A percentile compares a stretch with the other conserved stretches of the same genome.
Evolutionary conservation across 2,329 filamentous ascomycete species (phyloP).

Genomic region (Ophidiomyces ophidiicola): DNA sequence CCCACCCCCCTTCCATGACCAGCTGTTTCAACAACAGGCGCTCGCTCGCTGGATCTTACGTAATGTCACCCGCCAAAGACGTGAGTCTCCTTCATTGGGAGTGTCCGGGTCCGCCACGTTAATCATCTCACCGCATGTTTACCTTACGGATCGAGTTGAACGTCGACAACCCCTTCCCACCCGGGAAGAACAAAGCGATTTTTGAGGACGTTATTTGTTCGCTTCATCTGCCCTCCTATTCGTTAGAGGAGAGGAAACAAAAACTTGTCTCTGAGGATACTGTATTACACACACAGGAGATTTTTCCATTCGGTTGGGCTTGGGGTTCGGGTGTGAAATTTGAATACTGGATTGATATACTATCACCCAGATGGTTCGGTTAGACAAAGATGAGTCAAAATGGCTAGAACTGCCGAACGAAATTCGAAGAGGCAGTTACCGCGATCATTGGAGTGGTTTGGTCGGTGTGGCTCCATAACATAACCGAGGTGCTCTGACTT

Average conservation of each 20-base stretch:
- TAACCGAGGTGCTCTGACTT: too few relatives aligned
- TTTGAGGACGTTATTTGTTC: conserved; percentile 96
- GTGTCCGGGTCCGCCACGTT: conserved; percentile 52
- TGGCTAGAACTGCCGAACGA: background rate
- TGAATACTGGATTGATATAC: conserved; percentile 11
- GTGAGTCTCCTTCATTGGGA: conserved; percentile 27
- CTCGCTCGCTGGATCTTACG: conserved; percentile 38
- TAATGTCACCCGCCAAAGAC: conserved; percentile 43
- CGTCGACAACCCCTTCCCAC: conserved; percentile 38
- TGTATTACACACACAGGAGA: conserved; percentile 65
- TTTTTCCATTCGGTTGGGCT: conserved; percentile 14
- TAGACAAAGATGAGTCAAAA: background rate
- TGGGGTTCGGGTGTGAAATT: conserved; percentile 21
- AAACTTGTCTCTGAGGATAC: conserved; percentile 85
- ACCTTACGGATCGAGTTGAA: conserved; percentile 41
- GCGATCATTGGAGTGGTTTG: conserved; percentile 1
- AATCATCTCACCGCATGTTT: conserved; percentile 49
- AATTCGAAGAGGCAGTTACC: background rate
- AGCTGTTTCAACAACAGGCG: conserved; percentile 18
- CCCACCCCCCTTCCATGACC: conserved; percentile 23
- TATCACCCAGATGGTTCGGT: background rate
- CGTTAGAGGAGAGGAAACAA: conserved; percentile 63
- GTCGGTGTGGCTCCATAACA: too few relatives aligned
- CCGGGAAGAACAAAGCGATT: conserved; percentile 52
- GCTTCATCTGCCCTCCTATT: conserved; percentile 44